Evolutionary conservation across 1,284 basidiomycete species (phyloP), one percentile per base, ranked within the genome.

Genomic region (Coniferiporia weirii): DNA sequence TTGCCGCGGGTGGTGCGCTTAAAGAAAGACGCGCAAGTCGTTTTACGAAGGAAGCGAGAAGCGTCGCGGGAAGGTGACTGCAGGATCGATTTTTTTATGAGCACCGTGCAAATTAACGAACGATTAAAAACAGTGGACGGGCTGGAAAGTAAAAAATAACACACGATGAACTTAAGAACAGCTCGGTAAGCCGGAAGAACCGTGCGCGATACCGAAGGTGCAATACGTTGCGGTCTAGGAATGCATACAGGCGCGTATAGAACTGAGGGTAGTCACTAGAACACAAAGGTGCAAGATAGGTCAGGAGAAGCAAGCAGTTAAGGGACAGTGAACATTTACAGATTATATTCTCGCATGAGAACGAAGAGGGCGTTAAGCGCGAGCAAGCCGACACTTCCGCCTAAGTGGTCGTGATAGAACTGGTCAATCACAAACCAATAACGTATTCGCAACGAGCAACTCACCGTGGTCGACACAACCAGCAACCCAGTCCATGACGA

Each of bases 401-500:
- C 93, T 86, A 61, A n/a, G 40, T 13, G 48, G 15, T 40, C 15
- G 12, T 8, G 17, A n/a, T 46, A 13, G 17, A 19, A 46, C 8
- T 3, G 17, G 44, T 45, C 51, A 6, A 32, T 36, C n/a, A 60
- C 38, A 36, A 5, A n/a, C 0, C 20, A 10, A 19, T 15, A n/a
- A 57, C 12, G 13, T 9, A 1, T 49, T 20, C 8, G 36, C 50
- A 12, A 1, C 2, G 1, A 34, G 20, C 56, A 36, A 66, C 77
- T 63, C 57, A 89, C 91, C 91, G 64, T 82, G 79, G 71, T 96
- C 95, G 38, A 97, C 89, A 64, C 93, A 91, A 10, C 83, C 83
- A 35, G 91, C 87, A 36, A 99, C 80, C 91, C 95, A 99, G 73
- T 99, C 96, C 83, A 97, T 95, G 13, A 96, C 81, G 54, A 96